Evolutionary conservation across 2,329 filamentous ascomycete genomes (phyloP).

Genomic region (Pleomassaria siparia): DNA sequence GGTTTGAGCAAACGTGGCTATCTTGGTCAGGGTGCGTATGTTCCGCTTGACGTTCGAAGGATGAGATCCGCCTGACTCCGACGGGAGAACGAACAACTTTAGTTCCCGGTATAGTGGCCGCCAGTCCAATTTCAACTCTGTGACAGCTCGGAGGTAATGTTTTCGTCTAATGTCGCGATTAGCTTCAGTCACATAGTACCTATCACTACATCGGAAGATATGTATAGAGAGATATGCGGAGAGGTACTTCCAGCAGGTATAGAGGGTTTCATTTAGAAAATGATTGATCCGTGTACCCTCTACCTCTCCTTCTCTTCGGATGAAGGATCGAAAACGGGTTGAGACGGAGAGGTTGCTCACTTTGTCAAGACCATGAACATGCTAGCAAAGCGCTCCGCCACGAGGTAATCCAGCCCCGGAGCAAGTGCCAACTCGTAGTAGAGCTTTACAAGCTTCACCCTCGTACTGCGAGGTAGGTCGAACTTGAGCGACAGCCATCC

Average conservation of each 20-base stretch:
- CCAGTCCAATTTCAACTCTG: conserved; percentile 93
- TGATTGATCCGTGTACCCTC: too few species aligned
- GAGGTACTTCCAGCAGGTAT: too few species aligned
- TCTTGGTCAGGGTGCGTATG: conserved; percentile 76
- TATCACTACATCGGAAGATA: too few species aligned
- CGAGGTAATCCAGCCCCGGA: conserved; percentile 78
- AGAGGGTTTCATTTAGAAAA: too few species aligned
- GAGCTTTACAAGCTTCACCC: conserved; percentile 80
- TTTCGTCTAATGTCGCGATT: conserved; percentile 66
- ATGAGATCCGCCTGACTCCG: conserved; percentile 69
- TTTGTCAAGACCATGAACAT: conserved; percentile 97
- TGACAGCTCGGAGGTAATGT: conserved; percentile 88
- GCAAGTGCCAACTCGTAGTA: conserved; percentile 94
- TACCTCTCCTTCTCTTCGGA: too few species aligned
- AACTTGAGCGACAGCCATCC: conserved; percentile 98
- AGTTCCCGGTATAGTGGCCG: conserved; percentile 88
- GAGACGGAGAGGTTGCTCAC: conserved; percentile 53
- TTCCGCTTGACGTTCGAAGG: conserved; percentile 65
- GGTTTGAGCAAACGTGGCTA: conserved; percentile 85
- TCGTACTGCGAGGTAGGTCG: conserved; percentile 82
- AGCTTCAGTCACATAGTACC: too few species aligned
- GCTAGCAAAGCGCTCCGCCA: conserved; percentile 88
- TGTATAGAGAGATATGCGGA: too few species aligned
- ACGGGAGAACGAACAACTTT: conserved; percentile 84
- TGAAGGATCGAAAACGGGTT: too few species aligned